These are phyloP conservation scores for Hypocreales sp. DNA, from an alignment of 2,329 filamentous ascomycete species.

Conservation along the genomic window DNA sequence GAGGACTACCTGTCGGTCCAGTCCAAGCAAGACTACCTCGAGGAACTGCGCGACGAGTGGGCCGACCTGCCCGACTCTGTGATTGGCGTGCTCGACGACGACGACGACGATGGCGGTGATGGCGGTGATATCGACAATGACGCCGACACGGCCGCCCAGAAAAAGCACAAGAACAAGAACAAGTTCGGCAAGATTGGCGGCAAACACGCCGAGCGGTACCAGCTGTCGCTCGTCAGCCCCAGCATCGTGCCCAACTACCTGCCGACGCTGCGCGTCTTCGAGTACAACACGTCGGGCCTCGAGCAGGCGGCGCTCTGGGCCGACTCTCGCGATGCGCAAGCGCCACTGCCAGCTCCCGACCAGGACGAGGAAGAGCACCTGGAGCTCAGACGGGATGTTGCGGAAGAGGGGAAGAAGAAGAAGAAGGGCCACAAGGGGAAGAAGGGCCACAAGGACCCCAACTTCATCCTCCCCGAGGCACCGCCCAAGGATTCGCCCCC, in stretches of 20 bases:
- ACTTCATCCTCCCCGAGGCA: constrained; percentile 50
- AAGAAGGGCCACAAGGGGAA: constrained; percentile 26
- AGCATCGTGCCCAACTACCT: constrained; percentile 91
- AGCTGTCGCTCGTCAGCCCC: constrained; percentile 64
- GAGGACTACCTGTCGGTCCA: constrained; percentile 42
- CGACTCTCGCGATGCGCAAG: constrained; percentile 12
- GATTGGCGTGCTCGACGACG: constrained; percentile 7
- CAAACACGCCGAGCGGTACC: constrained; percentile 70
- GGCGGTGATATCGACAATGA: too few relatives aligned
- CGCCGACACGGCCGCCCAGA: constrained; percentile 6
- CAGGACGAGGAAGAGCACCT: constrained; percentile 14
- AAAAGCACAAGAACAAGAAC: constrained; percentile 28
- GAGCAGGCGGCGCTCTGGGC: constrained; percentile 37
- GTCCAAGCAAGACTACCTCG: constrained; percentile 57
- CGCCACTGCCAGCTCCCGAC: constrained; percentile 6
- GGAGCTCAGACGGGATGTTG: constrained; percentile 14
- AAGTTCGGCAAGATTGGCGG: constrained; percentile 55
- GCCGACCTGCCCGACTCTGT: constrained; percentile 49
- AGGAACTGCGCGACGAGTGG: constrained; percentile 67
- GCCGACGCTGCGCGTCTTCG: constrained; percentile 74
- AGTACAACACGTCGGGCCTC: constrained; percentile 80
- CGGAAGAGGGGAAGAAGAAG: constrained; percentile 18
- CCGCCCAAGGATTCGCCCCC: constrained; percentile 60
- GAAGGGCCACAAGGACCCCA: constrained; percentile 36
- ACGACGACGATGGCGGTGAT: constrained; percentile 6